Evolutionary conservation across 2,329 filamentous ascomycete species (phyloP).

Genomic region (Tolypocladium paradoxum): DNA sequence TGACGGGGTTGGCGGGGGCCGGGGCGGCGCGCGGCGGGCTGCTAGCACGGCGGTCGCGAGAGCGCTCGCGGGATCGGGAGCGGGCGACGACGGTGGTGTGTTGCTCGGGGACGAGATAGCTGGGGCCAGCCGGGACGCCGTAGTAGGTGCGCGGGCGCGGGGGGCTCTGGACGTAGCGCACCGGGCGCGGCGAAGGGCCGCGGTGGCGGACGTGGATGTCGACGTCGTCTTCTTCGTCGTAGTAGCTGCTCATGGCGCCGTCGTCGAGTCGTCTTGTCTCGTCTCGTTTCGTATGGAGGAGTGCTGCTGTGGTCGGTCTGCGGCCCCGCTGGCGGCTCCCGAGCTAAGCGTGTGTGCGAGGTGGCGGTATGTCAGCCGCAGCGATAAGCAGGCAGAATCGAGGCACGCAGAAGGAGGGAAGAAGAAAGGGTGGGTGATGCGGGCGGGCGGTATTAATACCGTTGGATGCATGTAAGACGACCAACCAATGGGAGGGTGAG

Average conservation of each 20-base stretch:
- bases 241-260: constrained; percentile 21
- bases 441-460: background rate
- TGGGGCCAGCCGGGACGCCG: constrained; percentile 27
- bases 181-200: constrained; percentile 26
- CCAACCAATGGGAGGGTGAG: background rate
- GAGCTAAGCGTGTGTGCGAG: background rate
- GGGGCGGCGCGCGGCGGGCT: constrained; percentile 21
- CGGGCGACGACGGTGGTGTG: constrained; percentile 34
- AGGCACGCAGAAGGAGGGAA: background rate
- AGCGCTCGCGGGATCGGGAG: constrained; percentile 27
- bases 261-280: background rate
- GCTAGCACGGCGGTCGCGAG: constrained; percentile 33
- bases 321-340: background rate
- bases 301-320: background rate
- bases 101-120: constrained; percentile 32
- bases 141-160: constrained; percentile 27
- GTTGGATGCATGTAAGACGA: background rate
- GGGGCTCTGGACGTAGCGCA: constrained; percentile 35
- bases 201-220: constrained; percentile 38
- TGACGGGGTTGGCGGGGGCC: constrained; percentile 31
- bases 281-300: background rate
- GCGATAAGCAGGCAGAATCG: background rate
- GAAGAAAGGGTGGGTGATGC: background rate
- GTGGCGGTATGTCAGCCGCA: background rate
- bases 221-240: constrained; percentile 43